A percentile compares a stretch with the other conserved stretches of the same genome.
These are phyloP conservation scores for Penicillium paxilli DNA, from an alignment of 495 filamentous ascomycete species.

Conservation along the genomic window DNA sequence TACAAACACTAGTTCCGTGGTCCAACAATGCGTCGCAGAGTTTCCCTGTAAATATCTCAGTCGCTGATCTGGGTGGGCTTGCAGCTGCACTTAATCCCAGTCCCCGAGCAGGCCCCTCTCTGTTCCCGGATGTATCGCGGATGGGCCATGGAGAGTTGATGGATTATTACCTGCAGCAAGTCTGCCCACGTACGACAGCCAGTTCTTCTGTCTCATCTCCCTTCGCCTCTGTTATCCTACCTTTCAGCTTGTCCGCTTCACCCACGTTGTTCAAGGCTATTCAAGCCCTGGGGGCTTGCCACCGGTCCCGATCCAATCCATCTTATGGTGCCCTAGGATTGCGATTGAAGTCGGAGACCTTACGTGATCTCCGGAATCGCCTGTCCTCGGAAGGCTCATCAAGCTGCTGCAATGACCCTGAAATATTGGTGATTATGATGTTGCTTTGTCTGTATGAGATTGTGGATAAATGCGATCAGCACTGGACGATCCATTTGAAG, in stretches of 20 bases:
- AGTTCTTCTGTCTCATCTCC: conserved; percentile 38
- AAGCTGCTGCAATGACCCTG: conserved; percentile 31
- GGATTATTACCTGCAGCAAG: conserved; percentile 44
- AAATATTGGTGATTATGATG: conserved; percentile 46
- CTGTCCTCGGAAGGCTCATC: conserved; percentile 26
- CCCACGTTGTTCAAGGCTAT: conserved; percentile 40
- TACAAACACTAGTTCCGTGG: conserved; percentile 20
- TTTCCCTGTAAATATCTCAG: not conserved
- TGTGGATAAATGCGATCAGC: conserved; percentile 44
- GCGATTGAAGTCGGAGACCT: conserved; percentile 36
- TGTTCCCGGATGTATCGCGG: conserved; percentile 32
- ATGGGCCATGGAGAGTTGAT: conserved; percentile 33
- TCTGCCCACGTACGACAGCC: conserved; percentile 44
- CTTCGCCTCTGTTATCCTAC: conserved; percentile 42
- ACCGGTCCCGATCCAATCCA: conserved; percentile 33
- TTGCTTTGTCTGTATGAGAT: conserved; percentile 49
- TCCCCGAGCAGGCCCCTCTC: conserved; percentile 18
- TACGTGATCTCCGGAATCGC: conserved; percentile 39
- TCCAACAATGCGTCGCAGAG: not conserved
- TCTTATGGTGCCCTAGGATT: conserved; percentile 32
- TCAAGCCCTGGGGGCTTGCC: conserved; percentile 41
- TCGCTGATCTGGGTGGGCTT: not conserved
- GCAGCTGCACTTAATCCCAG: not conserved
- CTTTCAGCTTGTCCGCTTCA: conserved; percentile 39
- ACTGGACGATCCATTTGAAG: conserved; percentile 46